Evolutionary conservation across 192 early-diverging fungal species (phyloP), one percentile per base, ranked within the genome.

Genomic region (Linnemannia exigua): DNA sequence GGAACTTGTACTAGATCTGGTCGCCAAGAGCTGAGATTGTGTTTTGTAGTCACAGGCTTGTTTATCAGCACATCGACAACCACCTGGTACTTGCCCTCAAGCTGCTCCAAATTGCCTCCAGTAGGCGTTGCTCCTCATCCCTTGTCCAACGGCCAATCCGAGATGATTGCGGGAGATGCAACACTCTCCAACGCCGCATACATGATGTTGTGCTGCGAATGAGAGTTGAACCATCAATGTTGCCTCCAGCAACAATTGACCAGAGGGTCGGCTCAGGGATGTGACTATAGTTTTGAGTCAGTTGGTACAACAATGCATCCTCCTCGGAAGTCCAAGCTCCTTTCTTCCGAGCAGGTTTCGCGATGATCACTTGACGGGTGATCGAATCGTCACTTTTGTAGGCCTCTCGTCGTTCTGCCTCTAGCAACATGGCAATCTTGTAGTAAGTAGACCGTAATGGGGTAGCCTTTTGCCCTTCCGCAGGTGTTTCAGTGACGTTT

Each of bases 301-400:
- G 16, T 35, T 72, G 58, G 31, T 14, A 11, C 25, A 79, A 46
- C 6, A 72, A 5, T 8, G 17, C n/a, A 1, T 72, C 68, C 22
- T 79, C 77, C 48, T 79, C 70, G 15, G 9, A 5, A 3, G 77
- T 71, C 50, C 68, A 72, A 12, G 25, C 28, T 61, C 58, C 58
- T 28, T 9, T 20, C 6, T 22, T 19, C 41, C 5, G 41, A 44
- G 41, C 41, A n/a, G 5, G 22, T 25, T 61, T 61, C 12, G 11
- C 58, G 9, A n/a, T 28, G 33, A 11, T 41, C 19, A 4, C 17
- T 33, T 17, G 22, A 20, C 19, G 33, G 15, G 1, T 14, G 33
- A 36, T 19, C 0, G 67, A 11, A 16, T 41, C 22, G 22, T 69
- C 67, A 3, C 25, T 15, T 28, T 66, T 66, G n/a, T 66, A 8